phyloP scores from a whole-genome alignment of 805 yeast species.

The Nakazawaea wickerhamii region DNA sequence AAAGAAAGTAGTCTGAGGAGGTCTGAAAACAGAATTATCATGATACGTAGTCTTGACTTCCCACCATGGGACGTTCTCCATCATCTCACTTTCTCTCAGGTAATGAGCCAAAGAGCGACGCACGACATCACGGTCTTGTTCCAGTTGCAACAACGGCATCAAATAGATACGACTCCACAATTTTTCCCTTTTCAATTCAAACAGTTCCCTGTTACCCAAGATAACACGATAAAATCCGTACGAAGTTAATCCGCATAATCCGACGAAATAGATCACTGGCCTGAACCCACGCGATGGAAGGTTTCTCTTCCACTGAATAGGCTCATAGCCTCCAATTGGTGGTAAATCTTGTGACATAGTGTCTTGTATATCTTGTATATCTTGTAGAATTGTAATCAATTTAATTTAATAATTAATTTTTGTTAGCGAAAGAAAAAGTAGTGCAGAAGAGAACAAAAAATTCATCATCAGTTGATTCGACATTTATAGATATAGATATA shows the following conservation, averaged over 20 bases:
- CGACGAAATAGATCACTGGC: conserved; percentile 65
- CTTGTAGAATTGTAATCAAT: too few species aligned
- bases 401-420: too few species aligned
- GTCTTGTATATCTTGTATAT: not conserved
- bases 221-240: conserved; percentile 68
- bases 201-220: conserved; percentile 66
- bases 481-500: not conserved
- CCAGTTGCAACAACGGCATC: conserved; percentile 73
- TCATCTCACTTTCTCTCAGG: conserved; percentile 63
- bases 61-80: conserved; percentile 60
- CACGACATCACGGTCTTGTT: conserved; percentile 72
- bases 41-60: conserved; percentile 40
- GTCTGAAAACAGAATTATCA: conserved; percentile 28
- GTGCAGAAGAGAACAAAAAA: too few species aligned
- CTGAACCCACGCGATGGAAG: conserved; percentile 82
- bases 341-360: conserved; percentile 64
- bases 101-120: conserved; percentile 63
- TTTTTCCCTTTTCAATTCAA: conserved; percentile 71
- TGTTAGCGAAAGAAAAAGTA: too few species aligned
- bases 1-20: conserved; percentile 30
- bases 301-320: conserved; percentile 85
- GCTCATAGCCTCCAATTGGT: conserved; percentile 81
- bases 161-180: conserved; percentile 72
- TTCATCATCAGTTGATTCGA: too few species aligned
- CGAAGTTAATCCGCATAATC: conserved; percentile 55